phyloP scores from a whole-genome alignment of 768 basidiomycete genomes.

The Lentinula detonsa region DNA sequence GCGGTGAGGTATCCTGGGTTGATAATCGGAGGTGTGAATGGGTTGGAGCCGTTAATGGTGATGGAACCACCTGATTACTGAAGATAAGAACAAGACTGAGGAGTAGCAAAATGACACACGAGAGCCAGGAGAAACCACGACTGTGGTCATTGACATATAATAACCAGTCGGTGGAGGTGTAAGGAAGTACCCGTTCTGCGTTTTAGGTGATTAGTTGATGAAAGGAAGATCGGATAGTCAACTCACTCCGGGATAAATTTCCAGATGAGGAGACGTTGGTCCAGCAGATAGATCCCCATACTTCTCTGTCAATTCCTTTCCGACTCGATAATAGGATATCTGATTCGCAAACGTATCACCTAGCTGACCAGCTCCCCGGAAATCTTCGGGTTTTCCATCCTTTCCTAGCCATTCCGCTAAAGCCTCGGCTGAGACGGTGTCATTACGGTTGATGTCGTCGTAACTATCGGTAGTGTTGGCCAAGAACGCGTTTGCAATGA shows the following conservation, averaged over 20 bases:
- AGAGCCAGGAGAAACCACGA: constrained; percentile 10
- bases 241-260: constrained; percentile 1
- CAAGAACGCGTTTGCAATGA: background rate
- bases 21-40: constrained; percentile 20
- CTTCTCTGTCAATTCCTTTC: background rate
- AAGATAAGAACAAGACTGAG: background rate
- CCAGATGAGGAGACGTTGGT: background rate
- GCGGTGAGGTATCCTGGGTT: constrained; percentile 17
- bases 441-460: constrained; percentile 5
- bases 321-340: background rate
- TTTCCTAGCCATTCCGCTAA: background rate
- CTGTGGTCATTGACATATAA: constrained; percentile 9
- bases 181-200: constrained; percentile 8
- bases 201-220: background rate
- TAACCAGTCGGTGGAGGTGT: constrained; percentile 11
- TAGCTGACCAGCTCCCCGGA: background rate
- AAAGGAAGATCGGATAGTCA: background rate
- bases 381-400: background rate
- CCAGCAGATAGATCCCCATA: constrained; percentile 1
- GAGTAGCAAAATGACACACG: background rate
- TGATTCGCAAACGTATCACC: constrained; percentile 2
- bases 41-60: constrained; percentile 19
- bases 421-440: background rate
- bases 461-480: background rate
- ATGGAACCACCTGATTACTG: constrained; percentile 18